Percentiles rank a stretch among this genome's conserved stretches.
These are phyloP conservation scores for Discostella stelligera DNA, from an alignment of 352 stramenopile genomes.

Conservation along the genomic window DNA sequence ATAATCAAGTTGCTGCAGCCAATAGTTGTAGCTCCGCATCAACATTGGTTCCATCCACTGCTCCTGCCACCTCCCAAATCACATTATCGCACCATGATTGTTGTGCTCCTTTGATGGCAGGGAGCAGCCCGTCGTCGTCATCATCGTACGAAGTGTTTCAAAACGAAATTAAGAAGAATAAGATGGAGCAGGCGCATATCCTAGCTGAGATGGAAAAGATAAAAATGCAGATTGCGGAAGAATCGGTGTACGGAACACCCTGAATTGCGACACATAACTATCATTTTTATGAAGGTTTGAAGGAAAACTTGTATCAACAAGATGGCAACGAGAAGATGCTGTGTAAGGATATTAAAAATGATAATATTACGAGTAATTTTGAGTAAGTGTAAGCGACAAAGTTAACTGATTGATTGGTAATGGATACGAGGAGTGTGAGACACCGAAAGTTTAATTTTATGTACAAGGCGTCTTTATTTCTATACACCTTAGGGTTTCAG, in stretches of 20 bases:
- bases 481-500: too few species aligned
- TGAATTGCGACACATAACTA: neutral
- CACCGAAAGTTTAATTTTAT: neutral
- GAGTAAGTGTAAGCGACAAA: neutral
- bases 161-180: slow-evolving; percentile 20
- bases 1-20: neutral
- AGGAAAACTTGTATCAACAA: neutral
- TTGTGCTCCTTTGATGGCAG: slow-evolving; percentile 4
- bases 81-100: neutral
- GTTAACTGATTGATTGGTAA: neutral
- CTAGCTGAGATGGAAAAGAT: slow-evolving; percentile 38
- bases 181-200: slow-evolving; percentile 32
- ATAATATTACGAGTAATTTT: neutral
- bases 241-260: slow-evolving; percentile 5
- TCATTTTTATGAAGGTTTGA: neutral
- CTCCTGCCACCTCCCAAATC: neutral
- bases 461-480: neutral
- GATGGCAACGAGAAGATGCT: neutral
- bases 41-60: neutral
- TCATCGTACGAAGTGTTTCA: slow-evolving; percentile 13
- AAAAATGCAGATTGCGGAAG: slow-evolving; percentile 22
- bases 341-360: neutral
- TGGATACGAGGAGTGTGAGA: neutral
- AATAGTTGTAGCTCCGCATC: slow-evolving; percentile 1
- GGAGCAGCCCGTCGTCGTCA: neutral